phyloP scores from a whole-genome alignment of 345 rosid species.

The Melaleuca alternifolia region DNA sequence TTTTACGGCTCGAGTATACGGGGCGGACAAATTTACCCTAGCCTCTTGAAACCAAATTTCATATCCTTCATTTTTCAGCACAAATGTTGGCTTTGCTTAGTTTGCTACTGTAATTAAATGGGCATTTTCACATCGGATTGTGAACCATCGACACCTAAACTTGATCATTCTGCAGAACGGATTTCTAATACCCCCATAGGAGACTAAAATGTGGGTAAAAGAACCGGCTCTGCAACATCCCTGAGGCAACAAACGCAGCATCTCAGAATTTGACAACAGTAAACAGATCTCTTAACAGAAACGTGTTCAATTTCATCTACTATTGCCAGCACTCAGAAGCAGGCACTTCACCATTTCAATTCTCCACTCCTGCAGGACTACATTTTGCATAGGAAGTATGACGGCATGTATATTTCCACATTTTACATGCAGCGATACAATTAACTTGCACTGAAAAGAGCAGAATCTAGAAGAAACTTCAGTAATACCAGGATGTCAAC shows the following conservation, averaged over 20 bases:
- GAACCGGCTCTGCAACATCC: background rate
- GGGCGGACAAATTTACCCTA: background rate
- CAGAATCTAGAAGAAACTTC: background rate
- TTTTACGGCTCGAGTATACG: background rate
- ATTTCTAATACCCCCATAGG: background rate
- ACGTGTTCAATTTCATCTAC: background rate
- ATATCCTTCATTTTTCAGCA: background rate
- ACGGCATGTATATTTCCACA: background rate
- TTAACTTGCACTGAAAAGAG: background rate
- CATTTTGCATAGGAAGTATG: background rate
- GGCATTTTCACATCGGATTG: background rate
- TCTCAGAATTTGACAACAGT: background rate
- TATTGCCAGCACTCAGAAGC: background rate
- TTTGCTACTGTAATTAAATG: background rate
- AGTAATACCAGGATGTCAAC: background rate
- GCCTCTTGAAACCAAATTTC: background rate
- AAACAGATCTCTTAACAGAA: background rate
- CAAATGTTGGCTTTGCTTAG: background rate
- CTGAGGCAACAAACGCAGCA: background rate
- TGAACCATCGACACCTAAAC: background rate
- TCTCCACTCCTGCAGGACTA: background rate
- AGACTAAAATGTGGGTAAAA: background rate
- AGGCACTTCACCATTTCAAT: background rate
- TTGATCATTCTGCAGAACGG: background rate
- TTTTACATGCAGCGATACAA: background rate